These are phyloP conservation scores for Tolypocladium endophyticum DNA, from an alignment of 2,329 filamentous ascomycete species.

Conservation along the genomic window DNA sequence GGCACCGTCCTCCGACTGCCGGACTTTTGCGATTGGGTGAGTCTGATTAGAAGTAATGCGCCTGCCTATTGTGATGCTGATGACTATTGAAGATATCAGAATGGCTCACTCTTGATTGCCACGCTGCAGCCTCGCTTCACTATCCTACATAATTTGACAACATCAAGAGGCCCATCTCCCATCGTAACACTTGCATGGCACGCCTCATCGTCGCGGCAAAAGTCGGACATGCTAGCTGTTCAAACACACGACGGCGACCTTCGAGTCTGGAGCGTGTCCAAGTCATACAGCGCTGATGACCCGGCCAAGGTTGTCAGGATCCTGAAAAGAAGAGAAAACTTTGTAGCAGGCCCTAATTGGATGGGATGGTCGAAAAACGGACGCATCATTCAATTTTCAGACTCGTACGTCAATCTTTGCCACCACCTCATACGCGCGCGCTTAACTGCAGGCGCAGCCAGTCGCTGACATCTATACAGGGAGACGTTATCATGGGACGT, in stretches of 20 bases:
- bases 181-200: slow-evolving; percentile 89
- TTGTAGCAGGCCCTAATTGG: slow-evolving; percentile 74
- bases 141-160: slow-evolving; percentile 85
- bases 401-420: slow-evolving; percentile 55
- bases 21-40: slow-evolving; percentile 93
- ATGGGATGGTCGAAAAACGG: slow-evolving; percentile 98
- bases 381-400: slow-evolving; percentile 82
- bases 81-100: slow-evolving; percentile 60
- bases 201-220: slow-evolving; percentile 88
- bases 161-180: slow-evolving; percentile 71
- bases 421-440: slow-evolving; percentile 31
- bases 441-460: slow-evolving; percentile 24
- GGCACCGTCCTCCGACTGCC: slow-evolving; percentile 79
- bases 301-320: slow-evolving; percentile 82
- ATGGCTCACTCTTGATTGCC: slow-evolving; percentile 86
- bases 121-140: slow-evolving; percentile 86
- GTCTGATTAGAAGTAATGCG: slow-evolving; percentile 9
- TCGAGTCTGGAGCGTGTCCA: slow-evolving; percentile 92
- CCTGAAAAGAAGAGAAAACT: slow-evolving; percentile 68
- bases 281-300: slow-evolving; percentile 60
- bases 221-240: slow-evolving; percentile 93
- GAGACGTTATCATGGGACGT: slow-evolving; percentile 96
- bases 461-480: slow-evolving; percentile 35
- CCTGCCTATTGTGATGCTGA: slow-evolving; percentile 2
- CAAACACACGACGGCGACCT: slow-evolving; percentile 89